Conservation (phyloP, 2,329 filamentous ascomycete genomes). For the Huntiella decipiens region DNA sequence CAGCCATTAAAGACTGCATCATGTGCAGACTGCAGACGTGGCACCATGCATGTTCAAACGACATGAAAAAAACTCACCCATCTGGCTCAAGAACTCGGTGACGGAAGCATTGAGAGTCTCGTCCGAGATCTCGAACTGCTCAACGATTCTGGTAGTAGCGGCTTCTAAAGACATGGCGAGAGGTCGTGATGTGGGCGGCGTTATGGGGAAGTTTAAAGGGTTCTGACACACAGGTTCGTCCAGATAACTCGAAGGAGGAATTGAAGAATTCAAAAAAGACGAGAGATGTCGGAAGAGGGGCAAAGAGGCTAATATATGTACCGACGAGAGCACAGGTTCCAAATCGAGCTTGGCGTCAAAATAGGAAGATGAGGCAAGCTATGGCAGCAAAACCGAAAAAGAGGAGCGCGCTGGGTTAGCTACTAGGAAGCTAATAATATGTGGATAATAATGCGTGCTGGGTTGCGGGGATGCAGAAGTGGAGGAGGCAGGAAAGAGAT, state of each 20-base stretch:
- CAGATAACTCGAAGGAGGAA: constrained; percentile 14
- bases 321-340: constrained; percentile 24
- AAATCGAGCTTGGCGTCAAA: constrained; percentile 13
- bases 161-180: constrained; percentile 43
- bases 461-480: constrained; percentile 16
- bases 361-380: constrained; percentile 15
- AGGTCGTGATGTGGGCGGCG: constrained; percentile 33
- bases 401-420: constrained; percentile 5
- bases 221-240: constrained; percentile 34
- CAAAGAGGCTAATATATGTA: constrained; percentile 16
- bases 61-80: constrained; percentile 32
- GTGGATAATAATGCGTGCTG: constrained; percentile 20
- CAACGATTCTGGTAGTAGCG: constrained; percentile 62
- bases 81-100: constrained; percentile 68
- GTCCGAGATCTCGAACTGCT: constrained; percentile 69
- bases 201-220: constrained; percentile 26
- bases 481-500: background rate
- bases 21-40: background rate
- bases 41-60: background rate
- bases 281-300: constrained; percentile 10
- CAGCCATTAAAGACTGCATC: background rate
- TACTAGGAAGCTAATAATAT: constrained; percentile 13
- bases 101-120: constrained; percentile 64
- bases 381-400: constrained; percentile 9
- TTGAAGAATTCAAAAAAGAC: constrained; percentile 13